phyloP scores from a whole-genome alignment of 345 rosid species.

The Dipteronia sinensis region DNA sequence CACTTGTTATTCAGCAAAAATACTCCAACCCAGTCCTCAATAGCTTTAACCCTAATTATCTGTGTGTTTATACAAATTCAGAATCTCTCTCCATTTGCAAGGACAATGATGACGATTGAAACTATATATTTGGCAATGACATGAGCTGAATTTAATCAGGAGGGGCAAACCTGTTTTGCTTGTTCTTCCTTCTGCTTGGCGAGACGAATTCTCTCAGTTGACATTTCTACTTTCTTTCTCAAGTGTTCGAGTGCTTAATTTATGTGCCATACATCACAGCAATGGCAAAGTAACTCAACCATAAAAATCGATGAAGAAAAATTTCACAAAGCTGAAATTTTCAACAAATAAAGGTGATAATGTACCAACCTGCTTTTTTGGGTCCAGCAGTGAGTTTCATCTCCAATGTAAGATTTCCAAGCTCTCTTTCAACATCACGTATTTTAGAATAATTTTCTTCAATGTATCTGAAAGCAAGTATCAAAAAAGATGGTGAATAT shows the following conservation, averaged over 20 bases:
- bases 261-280: constrained; percentile 21
- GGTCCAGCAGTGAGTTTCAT: constrained; percentile 99
- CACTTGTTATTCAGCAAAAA: background rate
- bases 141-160: constrained; percentile 6
- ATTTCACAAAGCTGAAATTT: constrained; percentile 12
- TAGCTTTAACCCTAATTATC: background rate
- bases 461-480: constrained; percentile 58
- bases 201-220: constrained; percentile 66
- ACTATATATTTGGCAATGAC: constrained; percentile 2
- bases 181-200: constrained; percentile 84
- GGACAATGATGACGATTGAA: background rate
- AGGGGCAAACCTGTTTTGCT: constrained; percentile 67
- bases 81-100: background rate
- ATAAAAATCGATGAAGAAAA: constrained; percentile 9
- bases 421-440: constrained; percentile 84
- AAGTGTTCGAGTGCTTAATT: constrained; percentile 73
- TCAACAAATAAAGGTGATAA: background rate
- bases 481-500: constrained; percentile 4
- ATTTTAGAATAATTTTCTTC: constrained; percentile 84
- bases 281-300: constrained; percentile 26
- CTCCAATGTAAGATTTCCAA: constrained; percentile 73
- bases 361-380: constrained; percentile 74
- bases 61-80: constrained; percentile 3
- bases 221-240: constrained; percentile 85
- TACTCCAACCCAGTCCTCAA: background rate